Percentiles rank a stretch among this genome's conserved stretches.
These are phyloP conservation scores for Diplogelasinospora grovesii DNA, from an alignment of 495 filamentous ascomycete species.

Conservation along the genomic window DNA sequence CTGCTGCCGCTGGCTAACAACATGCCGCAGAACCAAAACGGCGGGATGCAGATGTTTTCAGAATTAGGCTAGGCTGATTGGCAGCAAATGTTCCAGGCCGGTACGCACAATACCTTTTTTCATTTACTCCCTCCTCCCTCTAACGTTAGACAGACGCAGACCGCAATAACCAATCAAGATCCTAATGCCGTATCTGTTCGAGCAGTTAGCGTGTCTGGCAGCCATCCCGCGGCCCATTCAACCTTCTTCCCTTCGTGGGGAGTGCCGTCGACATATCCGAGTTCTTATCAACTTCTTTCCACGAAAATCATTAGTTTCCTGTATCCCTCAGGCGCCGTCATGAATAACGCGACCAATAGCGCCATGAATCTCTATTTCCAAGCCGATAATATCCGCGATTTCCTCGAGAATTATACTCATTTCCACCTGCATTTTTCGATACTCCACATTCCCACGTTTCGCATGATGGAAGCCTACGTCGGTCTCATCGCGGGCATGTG, in stretches of 20 bases:
- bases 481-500: constrained; percentile 57
- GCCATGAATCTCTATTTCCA: constrained; percentile 47
- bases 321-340: constrained; percentile 39
- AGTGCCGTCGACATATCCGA: constrained; percentile 31
- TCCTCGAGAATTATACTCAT: constrained; percentile 54
- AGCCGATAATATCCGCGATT: constrained; percentile 53
- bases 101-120: constrained; percentile 55
- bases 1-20: too few species aligned
- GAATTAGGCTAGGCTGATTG: constrained; percentile 50
- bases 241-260: constrained; percentile 36
- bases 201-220: constrained; percentile 34
- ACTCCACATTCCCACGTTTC: constrained; percentile 61
- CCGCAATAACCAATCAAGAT: constrained; percentile 46
- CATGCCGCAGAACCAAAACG: constrained; percentile 46
- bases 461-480: constrained; percentile 50
- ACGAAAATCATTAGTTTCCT: constrained; percentile 48
- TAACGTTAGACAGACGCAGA: constrained; percentile 46
- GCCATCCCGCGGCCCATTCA: constrained; percentile 33
- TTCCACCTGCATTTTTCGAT: constrained; percentile 64
- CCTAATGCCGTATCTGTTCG: constrained; percentile 33
- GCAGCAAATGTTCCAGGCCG: constrained; percentile 67
- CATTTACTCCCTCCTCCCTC: constrained; percentile 54
- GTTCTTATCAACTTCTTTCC: constrained; percentile 45
- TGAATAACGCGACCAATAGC: constrained; percentile 27
- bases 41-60: constrained; percentile 46